Evolutionary conservation across 192 early-diverging fungal species (phyloP), one percentile per base, ranked within the genome.

Genomic region (Borealophlyctis nickersoniae): DNA sequence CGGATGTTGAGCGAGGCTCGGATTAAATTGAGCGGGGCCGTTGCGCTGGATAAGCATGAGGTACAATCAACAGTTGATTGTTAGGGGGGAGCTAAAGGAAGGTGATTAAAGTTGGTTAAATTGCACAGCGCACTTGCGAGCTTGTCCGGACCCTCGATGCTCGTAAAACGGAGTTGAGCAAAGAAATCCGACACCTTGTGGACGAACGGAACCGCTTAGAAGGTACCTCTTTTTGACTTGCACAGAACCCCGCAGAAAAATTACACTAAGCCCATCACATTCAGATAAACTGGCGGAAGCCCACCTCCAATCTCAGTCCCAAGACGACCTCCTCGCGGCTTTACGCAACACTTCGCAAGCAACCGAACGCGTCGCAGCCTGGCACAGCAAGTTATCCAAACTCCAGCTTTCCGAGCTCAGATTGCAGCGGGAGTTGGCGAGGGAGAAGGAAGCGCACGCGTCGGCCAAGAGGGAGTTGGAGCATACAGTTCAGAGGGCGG

Each of bases 371-470:
- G 62, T 84, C n/a, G 48, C 69, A 26, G 53, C 59, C 14, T 84
- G 81, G 81, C 79, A 84, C 36, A 62, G 50, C 14, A 82, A 79
- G 24, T 75, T 83, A 66, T 39, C 67, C 0, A 57, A 30, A 7
- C 28, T 67, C 2, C 73, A 80, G 45, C 54, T 80, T 3, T 29
- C 62, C 7, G 57, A 74, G 33, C 36, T 84, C 4, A 61, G 76
- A 2, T 49, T 71, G 9, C 58, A 79, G 49, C 68, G 78, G 36
- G 70, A 82, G 54, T 31, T 81, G 5, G 66, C 58, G 26, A 31
- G 58, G 16, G 58, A 73, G 52, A 34, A 36, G n/a, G 65, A 73
- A 56, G 62, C 66, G 22, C 26, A 36, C n/a, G 53, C 39, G 5
- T 63, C 66, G 34, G 49, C 55, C 13, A 66, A 69, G 29, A 31